phyloP scores from a whole-genome alignment of 2,329 filamentous ascomycete species.

The Ophiostoma montium region DNA sequence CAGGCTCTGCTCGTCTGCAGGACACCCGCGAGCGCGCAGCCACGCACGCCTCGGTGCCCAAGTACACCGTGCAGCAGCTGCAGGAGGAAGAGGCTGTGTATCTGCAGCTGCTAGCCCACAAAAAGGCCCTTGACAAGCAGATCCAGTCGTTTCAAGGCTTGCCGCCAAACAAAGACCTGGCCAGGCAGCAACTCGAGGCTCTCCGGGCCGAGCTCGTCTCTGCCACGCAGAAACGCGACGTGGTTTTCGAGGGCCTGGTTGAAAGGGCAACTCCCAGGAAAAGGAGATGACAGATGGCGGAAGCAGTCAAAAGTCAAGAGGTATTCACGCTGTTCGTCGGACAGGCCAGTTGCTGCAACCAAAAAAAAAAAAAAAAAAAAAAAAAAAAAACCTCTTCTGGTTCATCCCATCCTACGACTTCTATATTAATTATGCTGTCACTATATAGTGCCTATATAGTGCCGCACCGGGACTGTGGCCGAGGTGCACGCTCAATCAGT shows the following conservation, averaged over 20 bases:
- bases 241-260: constrained; percentile 59
- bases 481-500: constrained; percentile 9
- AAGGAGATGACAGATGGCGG: background rate
- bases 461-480: background rate
- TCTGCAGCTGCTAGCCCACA: constrained; percentile 38
- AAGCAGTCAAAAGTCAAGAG: no score
- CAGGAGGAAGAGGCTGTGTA: constrained; percentile 44
- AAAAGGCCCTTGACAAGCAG: constrained; percentile 46
- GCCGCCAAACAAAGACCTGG: constrained; percentile 55
- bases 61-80: constrained; percentile 45
- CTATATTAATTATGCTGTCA: no score
- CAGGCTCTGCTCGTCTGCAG: constrained; percentile 49
- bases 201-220: constrained; percentile 49
- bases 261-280: constrained; percentile 43
- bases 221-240: constrained; percentile 51
- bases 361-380: no score
- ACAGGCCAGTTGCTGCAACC: no score
- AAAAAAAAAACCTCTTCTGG: no score
- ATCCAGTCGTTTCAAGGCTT: constrained; percentile 56
- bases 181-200: constrained; percentile 54
- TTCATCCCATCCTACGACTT: no score
- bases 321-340: no score
- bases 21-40: constrained; percentile 44
- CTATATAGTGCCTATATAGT: no score
- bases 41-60: constrained; percentile 15